These are phyloP conservation scores for Pseudoneurospora amorphoporcata DNA, from an alignment of 495 filamentous ascomycete genomes.

Conservation along the genomic window DNA sequence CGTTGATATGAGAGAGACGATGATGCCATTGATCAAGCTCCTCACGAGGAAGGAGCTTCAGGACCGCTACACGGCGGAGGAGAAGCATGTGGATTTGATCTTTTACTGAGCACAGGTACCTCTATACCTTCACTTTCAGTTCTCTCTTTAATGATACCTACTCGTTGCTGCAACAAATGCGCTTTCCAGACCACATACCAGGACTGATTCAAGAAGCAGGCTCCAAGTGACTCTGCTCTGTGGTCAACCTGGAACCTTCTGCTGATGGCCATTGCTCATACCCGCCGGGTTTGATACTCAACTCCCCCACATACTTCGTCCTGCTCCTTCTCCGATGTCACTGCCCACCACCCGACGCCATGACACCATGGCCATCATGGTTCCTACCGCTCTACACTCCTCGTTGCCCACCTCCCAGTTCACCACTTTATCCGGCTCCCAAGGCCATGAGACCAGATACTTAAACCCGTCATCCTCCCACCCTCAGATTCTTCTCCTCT, in stretches of 20 bases:
- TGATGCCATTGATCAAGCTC: constrained; percentile 60
- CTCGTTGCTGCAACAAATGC: background rate
- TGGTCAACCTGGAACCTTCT: background rate
- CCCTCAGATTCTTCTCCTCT: background rate
- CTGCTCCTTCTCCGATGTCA: background rate
- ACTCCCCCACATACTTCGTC: background rate
- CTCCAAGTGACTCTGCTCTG: background rate
- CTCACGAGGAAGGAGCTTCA: constrained; percentile 58
- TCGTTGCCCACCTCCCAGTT: background rate
- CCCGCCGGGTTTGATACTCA: background rate
- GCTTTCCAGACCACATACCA: background rate
- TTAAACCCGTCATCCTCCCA: background rate
- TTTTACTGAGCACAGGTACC: constrained; percentile 43
- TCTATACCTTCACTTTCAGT: background rate
- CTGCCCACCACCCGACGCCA: background rate
- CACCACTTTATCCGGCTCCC: background rate
- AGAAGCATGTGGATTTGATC: constrained; percentile 44
- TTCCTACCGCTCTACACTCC: background rate
- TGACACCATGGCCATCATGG: background rate
- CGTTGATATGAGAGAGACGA: constrained; percentile 86
- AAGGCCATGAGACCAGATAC: background rate
- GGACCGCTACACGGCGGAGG: constrained; percentile 48
- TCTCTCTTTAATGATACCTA: background rate
- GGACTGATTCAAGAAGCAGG: background rate
- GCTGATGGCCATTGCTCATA: background rate